These are phyloP conservation scores for Fomitopsis pinicola DNA, from an alignment of 1,284 basidiomycete species.

Conservation along the genomic window DNA sequence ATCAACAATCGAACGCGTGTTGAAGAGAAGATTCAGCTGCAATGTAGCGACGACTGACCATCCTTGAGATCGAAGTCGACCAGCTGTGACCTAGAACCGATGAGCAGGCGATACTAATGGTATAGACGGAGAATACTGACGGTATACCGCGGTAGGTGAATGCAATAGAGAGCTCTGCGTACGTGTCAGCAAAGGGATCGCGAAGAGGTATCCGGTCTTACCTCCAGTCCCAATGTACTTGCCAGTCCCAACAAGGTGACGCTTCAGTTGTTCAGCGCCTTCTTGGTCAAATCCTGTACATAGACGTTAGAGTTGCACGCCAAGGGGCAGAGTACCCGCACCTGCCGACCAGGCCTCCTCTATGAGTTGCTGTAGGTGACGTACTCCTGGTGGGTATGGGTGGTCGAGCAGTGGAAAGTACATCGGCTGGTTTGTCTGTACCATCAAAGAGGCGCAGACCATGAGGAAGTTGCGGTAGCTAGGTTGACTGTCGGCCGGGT, in stretches of 20 bases:
- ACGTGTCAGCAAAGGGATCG: not conserved
- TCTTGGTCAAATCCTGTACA: constrained; percentile 66
- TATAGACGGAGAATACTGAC: constrained; percentile 36
- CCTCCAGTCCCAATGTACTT: constrained; percentile 83
- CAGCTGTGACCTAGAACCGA: constrained; percentile 45
- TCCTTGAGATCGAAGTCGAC: constrained; percentile 55
- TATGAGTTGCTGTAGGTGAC: constrained; percentile 73
- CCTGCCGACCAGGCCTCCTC: constrained; percentile 76
- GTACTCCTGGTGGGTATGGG: constrained; percentile 61
- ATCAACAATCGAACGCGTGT: constrained; percentile 5
- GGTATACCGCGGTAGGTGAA: constrained; percentile 75
- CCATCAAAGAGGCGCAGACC: constrained; percentile 69
- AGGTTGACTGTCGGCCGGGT: not conserved
- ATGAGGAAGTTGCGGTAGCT: constrained; percentile 90
- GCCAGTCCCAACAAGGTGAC: constrained; percentile 53
- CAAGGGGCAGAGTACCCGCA: constrained; percentile 19
- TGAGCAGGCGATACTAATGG: not conserved
- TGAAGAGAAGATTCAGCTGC: not conserved
- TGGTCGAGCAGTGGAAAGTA: constrained; percentile 58
- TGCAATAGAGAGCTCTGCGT: constrained; percentile 59
- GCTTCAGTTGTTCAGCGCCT: constrained; percentile 58
- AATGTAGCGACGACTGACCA: constrained; percentile 28
- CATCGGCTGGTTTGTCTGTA: constrained; percentile 52
- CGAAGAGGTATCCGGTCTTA: constrained; percentile 21
- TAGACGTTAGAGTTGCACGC: not conserved